Evolutionary conservation across 176 grass and related monocot species (phyloP), one percentile per base, ranked within the genome.

Genomic region (Echinochloa phyllopogon): DNA sequence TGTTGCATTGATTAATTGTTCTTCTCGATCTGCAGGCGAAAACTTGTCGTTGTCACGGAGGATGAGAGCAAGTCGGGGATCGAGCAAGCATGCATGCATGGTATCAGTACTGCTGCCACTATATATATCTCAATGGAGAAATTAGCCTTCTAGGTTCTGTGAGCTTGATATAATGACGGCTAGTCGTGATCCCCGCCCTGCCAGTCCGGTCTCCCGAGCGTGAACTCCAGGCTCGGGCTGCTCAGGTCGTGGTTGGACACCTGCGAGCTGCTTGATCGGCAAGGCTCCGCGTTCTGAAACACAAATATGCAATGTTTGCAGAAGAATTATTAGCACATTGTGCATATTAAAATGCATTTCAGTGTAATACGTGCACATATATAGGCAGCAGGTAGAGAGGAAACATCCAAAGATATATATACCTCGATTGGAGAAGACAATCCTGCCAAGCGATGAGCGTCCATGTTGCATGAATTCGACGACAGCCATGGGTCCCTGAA

Each of bases 211-310:
- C 94, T 87, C 61, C 94, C 94, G 50, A 97, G 87, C 39, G 94
- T 97, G 89, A 97, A 97, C 92, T 97, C 94, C 7, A 97, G 80
- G 87, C 94, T 97, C 2, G 89, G 94, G 85, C 79, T 97, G 76
- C 90, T 97, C 58, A 84, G 87, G 85, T 97, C 92, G 23, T 90
- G 82, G 86, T 90, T 92, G 18, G 94, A 92, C 75, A 92, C 65
- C 52, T 94, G 94, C 17, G 89, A 94, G 47, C 87, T 77, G 43
- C 84, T 94, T 4, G 92, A 94, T 82, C 85, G 79, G 87, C 92
- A 97, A 0, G 89, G 86, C 75, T 97, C 92, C 37, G 69, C 83
- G 83, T 94, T 94, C 94, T 97, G 91, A 42, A 61, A 61, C 20
- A 84, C 25, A 84, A 0, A 33, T n/a, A 77, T 40, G 14, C 17